These are phyloP conservation scores for Avicennia marina DNA, from an alignment of 257 asterid genomes.

Conservation along the genomic window DNA sequence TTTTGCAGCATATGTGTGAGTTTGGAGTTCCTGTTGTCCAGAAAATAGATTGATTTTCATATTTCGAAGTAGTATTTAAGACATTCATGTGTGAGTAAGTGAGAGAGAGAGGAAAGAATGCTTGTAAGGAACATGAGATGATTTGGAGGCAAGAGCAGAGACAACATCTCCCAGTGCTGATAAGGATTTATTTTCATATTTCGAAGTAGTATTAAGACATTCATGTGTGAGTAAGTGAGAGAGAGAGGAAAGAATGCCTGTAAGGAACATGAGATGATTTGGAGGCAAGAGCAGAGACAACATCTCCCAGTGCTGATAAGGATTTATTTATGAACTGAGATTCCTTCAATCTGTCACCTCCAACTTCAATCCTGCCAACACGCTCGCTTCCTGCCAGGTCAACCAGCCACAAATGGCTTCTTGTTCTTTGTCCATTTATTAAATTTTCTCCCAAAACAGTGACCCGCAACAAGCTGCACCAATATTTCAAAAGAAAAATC, in stretches of 20 bases:
- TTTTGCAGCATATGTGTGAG: slow-evolving; percentile 98
- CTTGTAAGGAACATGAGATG: too few species aligned
- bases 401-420: slow-evolving; percentile 95
- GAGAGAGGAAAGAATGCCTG: slow-evolving; percentile 43
- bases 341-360: slow-evolving; percentile 93
- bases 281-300: slow-evolving; percentile 89
- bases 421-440: slow-evolving; percentile 75
- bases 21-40: slow-evolving; percentile 79
- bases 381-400: slow-evolving; percentile 99
- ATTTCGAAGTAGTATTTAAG: neutral
- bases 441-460: slow-evolving; percentile 74
- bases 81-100: neutral
- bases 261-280: slow-evolving; percentile 74
- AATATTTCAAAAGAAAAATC: neutral
- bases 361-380: slow-evolving; percentile 84
- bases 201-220: too few species aligned
- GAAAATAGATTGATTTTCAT: slow-evolving; percentile 6
- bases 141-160: too few species aligned
- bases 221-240: neutral
- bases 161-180: too few species aligned
- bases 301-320: slow-evolving; percentile 93
- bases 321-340: slow-evolving; percentile 94
- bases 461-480: slow-evolving; percentile 83
- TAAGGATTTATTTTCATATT: too few species aligned
- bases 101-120: too few species aligned